A percentile compares a stretch with the other conserved stretches of the same genome.
These are phyloP conservation scores for Boletus reticuloceps DNA, from an alignment of 768 basidiomycete genomes.

Conservation along the genomic window DNA sequence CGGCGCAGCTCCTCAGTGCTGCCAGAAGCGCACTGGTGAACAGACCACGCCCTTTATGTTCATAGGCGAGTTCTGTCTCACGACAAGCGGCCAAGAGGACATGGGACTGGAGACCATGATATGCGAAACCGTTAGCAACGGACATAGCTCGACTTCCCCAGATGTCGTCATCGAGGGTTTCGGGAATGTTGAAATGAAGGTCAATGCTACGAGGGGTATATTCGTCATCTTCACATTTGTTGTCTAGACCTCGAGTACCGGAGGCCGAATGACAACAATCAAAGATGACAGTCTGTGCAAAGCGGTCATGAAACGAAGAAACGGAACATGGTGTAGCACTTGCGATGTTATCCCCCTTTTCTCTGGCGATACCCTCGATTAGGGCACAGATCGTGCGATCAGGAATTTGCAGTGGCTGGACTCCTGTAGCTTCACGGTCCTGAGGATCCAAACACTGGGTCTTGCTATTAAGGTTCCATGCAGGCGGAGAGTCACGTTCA, in stretches of 20 bases:
- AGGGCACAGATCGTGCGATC: slow-evolving; percentile 41
- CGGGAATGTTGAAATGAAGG: slow-evolving; percentile 1
- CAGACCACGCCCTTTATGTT: slow-evolving; percentile 18
- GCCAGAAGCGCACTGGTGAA: slow-evolving; percentile 26
- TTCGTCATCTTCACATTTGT: not conserved
- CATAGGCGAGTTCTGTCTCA: slow-evolving; percentile 31
- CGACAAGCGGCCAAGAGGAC: slow-evolving; percentile 45
- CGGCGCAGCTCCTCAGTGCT: not conserved
- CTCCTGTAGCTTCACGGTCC: slow-evolving; percentile 11
- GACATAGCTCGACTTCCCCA: slow-evolving; percentile 12
- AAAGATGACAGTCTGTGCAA: slow-evolving; percentile 41
- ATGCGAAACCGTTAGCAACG: slow-evolving; percentile 12
- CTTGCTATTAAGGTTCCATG: slow-evolving; percentile 17
- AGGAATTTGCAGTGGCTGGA: slow-evolving; percentile 30
- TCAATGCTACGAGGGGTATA: slow-evolving; percentile 4
- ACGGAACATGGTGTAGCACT: slow-evolving; percentile 17
- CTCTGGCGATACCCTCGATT: slow-evolving; percentile 36
- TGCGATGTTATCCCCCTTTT: slow-evolving; percentile 45
- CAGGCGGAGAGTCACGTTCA: slow-evolving; percentile 21
- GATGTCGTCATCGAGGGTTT: slow-evolving; percentile 27
- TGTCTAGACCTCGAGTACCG: slow-evolving; percentile 23
- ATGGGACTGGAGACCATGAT: slow-evolving; percentile 35
- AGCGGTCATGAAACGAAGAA: not conserved
- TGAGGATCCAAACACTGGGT: slow-evolving; percentile 31
- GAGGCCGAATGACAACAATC: slow-evolving; percentile 47